Conservation (phyloP, 148 eudicot genomes). For the Rhododendron mucronatum region DNA sequence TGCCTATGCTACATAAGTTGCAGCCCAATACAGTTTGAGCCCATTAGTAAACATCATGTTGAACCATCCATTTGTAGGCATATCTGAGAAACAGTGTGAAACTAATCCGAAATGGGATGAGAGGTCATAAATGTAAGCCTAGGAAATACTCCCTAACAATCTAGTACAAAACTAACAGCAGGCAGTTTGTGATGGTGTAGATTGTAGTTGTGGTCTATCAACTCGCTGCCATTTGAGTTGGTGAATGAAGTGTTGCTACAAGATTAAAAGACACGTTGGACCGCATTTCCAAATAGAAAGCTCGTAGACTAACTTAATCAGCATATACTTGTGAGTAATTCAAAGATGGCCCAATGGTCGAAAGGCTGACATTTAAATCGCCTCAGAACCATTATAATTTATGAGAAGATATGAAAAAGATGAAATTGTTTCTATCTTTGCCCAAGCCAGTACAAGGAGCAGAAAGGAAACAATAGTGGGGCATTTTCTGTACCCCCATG, state of each 20-base stretch:
- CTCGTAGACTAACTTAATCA: not conserved
- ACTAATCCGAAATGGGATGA: not conserved
- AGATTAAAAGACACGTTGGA: no score
- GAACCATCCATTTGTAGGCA: not conserved
- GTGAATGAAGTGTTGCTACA: not conserved
- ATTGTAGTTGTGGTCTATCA: not conserved
- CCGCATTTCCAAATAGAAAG: no score
- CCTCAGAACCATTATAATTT: not conserved
- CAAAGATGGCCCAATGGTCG: not conserved
- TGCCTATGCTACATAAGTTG: no score
- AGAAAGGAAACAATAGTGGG: not conserved
- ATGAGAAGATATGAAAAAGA: not conserved
- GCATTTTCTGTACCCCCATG: not conserved
- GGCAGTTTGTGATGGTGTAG: not conserved
- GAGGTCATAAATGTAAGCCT: not conserved
- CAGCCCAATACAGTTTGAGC: not conserved
- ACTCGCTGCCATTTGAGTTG: not conserved
- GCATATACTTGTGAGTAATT: not conserved
- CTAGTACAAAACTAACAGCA: not conserved
- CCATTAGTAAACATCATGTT: not conserved
- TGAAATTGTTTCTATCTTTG: not conserved
- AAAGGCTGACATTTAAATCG: not conserved
- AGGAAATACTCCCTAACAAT: not conserved
- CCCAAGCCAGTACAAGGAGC: not conserved
- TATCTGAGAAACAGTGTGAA: not conserved